These are phyloP conservation scores for Ehretia macrophylla DNA, from an alignment of 257 asterid genomes.

Conservation along the genomic window DNA sequence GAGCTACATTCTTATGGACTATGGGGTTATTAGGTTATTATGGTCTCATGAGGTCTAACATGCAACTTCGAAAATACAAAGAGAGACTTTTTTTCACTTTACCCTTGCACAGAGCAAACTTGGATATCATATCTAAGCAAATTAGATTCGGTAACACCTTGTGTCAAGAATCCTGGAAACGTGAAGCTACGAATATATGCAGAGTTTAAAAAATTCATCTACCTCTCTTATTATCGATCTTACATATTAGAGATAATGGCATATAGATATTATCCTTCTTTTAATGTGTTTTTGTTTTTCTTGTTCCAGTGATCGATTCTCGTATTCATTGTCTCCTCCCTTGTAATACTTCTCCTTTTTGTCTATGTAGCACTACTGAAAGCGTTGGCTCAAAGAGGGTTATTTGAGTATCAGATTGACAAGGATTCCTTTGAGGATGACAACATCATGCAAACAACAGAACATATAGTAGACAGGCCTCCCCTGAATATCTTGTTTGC, in stretches of 20 bases:
- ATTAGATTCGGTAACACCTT: no score
- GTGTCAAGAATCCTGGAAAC: no score
- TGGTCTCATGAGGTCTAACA: no score
- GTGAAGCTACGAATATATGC: no score
- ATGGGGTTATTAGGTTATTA: no score
- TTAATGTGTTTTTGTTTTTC: no score
- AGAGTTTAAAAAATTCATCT: neutral
- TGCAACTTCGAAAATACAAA: no score
- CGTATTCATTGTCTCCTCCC: neutral
- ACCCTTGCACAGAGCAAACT: no score
- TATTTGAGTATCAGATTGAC: constrained; percentile 46
- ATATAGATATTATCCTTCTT: neutral
- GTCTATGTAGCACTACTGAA: constrained; percentile 69
- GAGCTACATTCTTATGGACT: no score
- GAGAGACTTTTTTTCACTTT: no score
- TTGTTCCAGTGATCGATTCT: neutral
- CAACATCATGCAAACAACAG: constrained; percentile 52
- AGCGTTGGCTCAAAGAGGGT: constrained; percentile 75
- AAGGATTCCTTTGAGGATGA: constrained; percentile 42
- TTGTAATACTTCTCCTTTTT: constrained; percentile 15
- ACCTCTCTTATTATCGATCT: neutral
- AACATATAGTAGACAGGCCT: constrained; percentile 37
- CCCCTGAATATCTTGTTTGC: constrained; percentile 71
- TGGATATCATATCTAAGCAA: no score
- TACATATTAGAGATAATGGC: neutral